Base-by-base conservation (phyloP, 768 basidiomycete genomes). In the Lactarius psammicola region DNA sequence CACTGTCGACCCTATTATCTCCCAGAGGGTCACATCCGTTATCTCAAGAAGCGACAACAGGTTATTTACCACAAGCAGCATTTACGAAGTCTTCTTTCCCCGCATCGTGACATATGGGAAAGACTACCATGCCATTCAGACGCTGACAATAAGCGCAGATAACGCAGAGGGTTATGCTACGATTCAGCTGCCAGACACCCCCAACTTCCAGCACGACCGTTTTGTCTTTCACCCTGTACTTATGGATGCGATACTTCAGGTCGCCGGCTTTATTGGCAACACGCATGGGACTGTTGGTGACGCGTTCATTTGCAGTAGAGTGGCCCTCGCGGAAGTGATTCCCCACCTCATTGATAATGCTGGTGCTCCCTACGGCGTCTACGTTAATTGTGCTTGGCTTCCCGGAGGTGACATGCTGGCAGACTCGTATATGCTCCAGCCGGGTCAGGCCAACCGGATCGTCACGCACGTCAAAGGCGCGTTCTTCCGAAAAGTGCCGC, bases 231-330 rank as follows among this genome's bases (percentile, higher is more conserved):
- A 87, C 66, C 84, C 85, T 6, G 72, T 88, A 30, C 88, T 90
- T 74, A 76, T 83, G 64, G 89, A 91, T 68, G 84, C 86, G 0
- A 76, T 91, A 34, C 76, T 90, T 34, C 90, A 91, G 64, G 80
- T 84, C 42, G 84, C 88, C 0, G 90, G 90, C 3, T 89, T 91
- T 74, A 76, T 90, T 38, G 81, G 84, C 30, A 92, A 91, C 73
- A 72, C 85, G 71, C 81, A 79, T 46, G 83, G 81, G 9, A 74
- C 76, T 11, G 61, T 77, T 30, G 76, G 82, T 31, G 82, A 88
- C 60, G 86, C 81, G 1, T 87, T 83, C 72, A 87, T 92, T 61
- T 91, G 89, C 77, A 81, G 76, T 33, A 78, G 81, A 28, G 77
- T 89, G 34, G 82, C 79, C 18, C 71, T 77, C 6, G 76, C 87